Evolutionary conservation across 1,284 basidiomycete genomes (phyloP).

Genomic region (Grifola frondosa): DNA sequence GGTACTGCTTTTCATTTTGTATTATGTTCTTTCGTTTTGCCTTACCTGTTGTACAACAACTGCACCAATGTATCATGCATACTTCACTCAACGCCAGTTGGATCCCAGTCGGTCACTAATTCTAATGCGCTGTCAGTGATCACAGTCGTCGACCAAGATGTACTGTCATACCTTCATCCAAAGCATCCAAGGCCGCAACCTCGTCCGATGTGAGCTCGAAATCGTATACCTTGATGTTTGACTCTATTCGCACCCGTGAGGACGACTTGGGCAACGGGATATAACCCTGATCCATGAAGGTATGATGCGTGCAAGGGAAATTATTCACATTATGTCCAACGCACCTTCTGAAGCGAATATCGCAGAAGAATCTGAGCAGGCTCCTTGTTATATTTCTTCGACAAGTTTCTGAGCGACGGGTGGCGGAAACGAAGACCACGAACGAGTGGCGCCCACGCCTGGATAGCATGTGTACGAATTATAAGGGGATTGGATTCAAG

Average conservation of each 20-base stretch:
- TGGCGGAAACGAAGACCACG: conserved; percentile 52
- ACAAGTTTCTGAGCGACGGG: conserved; percentile 41
- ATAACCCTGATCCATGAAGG: conserved; percentile 40
- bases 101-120: conserved; percentile 54
- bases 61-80: background rate
- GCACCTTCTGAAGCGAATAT: conserved; percentile 78
- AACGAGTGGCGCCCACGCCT: conserved; percentile 58
- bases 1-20: background rate
- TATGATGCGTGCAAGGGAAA: background rate
- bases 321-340: background rate
- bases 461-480: conserved; percentile 26
- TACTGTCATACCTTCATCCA: conserved; percentile 51
- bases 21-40: background rate
- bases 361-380: conserved; percentile 71
- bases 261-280: conserved; percentile 63
- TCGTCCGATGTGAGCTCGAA: conserved; percentile 56
- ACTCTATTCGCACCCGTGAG: conserved; percentile 51
- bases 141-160: background rate
- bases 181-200: conserved; percentile 46
- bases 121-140: conserved; percentile 27
- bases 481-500: no score
- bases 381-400: conserved; percentile 56
- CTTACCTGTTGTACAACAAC: background rate
- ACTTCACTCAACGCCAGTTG: conserved; percentile 37
- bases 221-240: conserved; percentile 59